A percentile compares a stretch with the other conserved stretches of the same genome.
Evolutionary conservation across 2,329 filamentous ascomycete species (phyloP).

Genomic region (Penicillium carneum): DNA sequence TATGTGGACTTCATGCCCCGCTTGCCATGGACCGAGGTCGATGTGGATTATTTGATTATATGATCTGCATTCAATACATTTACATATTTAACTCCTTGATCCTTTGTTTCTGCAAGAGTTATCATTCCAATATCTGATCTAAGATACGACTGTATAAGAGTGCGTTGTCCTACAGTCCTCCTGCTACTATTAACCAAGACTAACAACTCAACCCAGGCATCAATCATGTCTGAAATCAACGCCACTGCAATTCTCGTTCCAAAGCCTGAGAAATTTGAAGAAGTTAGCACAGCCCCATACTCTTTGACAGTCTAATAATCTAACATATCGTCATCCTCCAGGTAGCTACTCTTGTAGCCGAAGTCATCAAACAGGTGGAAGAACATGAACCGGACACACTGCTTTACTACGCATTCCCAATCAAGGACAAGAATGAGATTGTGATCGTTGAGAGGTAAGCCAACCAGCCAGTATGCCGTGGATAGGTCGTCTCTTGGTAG

Average conservation of each 20-base stretch:
- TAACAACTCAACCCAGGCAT: not conserved
- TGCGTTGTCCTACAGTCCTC: not conserved
- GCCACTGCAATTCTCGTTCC: slow-evolving; percentile 41
- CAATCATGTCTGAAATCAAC: slow-evolving; percentile 43
- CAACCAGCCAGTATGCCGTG: not conserved
- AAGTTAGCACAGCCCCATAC: slow-evolving; percentile 33
- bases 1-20: slow-evolving; percentile 21
- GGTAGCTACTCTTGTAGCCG: slow-evolving; percentile 37
- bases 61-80: slow-evolving; percentile 17
- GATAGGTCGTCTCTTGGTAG: not conserved
- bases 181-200: not conserved
- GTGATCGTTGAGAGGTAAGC: slow-evolving; percentile 45
- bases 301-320: not conserved
- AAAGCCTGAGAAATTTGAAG: slow-evolving; percentile 44
- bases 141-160: not conserved
- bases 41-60: not conserved
- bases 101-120: not conserved
- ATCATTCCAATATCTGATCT: not conserved
- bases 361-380: slow-evolving; percentile 41
- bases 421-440: slow-evolving; percentile 42
- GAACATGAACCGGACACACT: slow-evolving; percentile 44
- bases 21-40: slow-evolving; percentile 31
- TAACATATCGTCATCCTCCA: slow-evolving; percentile 17
- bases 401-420: slow-evolving; percentile 41
- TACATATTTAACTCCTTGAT: not conserved